Evolutionary conservation across 2,329 filamentous ascomycete species (phyloP), one percentile per base, ranked within the genome.

Genomic region (Arthrobotrys conoides): DNA sequence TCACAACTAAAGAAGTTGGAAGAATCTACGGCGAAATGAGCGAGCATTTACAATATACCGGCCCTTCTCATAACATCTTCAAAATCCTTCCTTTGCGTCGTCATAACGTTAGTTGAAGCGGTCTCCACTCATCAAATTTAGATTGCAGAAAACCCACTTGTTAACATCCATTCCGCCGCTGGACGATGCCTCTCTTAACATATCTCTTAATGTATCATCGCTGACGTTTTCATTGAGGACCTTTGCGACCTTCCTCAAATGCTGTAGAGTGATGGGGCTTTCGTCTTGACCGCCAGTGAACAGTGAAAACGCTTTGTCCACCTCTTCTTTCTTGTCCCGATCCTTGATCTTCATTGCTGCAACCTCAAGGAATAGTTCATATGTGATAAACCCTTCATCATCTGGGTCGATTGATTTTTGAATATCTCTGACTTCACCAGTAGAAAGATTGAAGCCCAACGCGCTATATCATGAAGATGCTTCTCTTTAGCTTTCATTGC

Each of bases 171-270:
- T 44, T 87, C 89, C 10, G 92, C 88, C 16, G 92, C 91, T 3
- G 88, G 90, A 0, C 93, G 93, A 1, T 96, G 95, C 96, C 87
- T 98, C 95, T 61, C 94, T 86, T 73, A 99, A 91, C 96, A 99
- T 99, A 86, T 97, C 94, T 85, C 89, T 90, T 83, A 99, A 86
- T 83, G 97, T 85, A 61, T 93, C 91, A 82, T 98, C 96, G 76
- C 90, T 89, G 24, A 97, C 91, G 79, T 91, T 93, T 85, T 97
- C 93, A 85, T 93, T 93, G 82, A 99, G 85, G 82, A 93, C 89
- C 81, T 89, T 90, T 49, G 94, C 94, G 68, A 97, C 91, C 82
- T 91, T 88, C 83, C 90, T 89, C 83, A 99, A 85, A 85, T 97
- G 92, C 16, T 88, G 88, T 30, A 98, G 83, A 1, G 92, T 96